Percentiles rank a stretch among this genome's conserved stretches.
phyloP scores from a whole-genome alignment of 1,284 basidiomycete genomes.

The Apiotrichum mycotoxinovorans region DNA sequence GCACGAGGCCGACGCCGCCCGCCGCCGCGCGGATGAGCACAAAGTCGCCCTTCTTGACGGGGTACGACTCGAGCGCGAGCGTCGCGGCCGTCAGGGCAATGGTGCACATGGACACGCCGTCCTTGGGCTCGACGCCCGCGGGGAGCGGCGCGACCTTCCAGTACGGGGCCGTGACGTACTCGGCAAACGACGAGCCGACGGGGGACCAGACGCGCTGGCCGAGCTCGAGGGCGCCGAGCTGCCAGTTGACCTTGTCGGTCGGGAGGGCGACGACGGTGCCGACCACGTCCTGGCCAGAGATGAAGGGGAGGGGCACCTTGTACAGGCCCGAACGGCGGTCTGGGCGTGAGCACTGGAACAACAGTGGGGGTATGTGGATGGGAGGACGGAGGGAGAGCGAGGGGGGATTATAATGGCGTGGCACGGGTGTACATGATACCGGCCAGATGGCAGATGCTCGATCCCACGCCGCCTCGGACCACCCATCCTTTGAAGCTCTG shows the following conservation, averaged over 20 bases:
- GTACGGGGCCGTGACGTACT: slow-evolving; percentile 70
- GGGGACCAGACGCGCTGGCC: slow-evolving; percentile 55
- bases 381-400: not conserved
- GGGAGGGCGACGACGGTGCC: slow-evolving; percentile 73
- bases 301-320: slow-evolving; percentile 61
- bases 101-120: slow-evolving; percentile 65
- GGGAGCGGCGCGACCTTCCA: slow-evolving; percentile 58
- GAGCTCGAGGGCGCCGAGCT: slow-evolving; percentile 55
- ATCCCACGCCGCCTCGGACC: too few relatives aligned
- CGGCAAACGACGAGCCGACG: slow-evolving; percentile 62
- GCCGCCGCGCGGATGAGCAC: slow-evolving; percentile 76
- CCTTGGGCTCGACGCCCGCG: slow-evolving; percentile 57
- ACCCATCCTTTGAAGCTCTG: too few relatives aligned
- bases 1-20: slow-evolving; percentile 61
- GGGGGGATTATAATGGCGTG: not conserved
- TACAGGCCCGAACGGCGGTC: slow-evolving; percentile 53
- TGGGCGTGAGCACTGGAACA: slow-evolving; percentile 15
- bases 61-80: slow-evolving; percentile 77
- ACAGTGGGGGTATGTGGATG: not conserved
- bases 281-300: slow-evolving; percentile 72
- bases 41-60: slow-evolving; percentile 62
- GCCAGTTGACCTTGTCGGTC: slow-evolving; percentile 35
- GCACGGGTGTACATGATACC: not conserved
- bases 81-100: slow-evolving; percentile 79
- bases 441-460: too few relatives aligned